A percentile compares a stretch with the other conserved stretches of the same genome.
Conservation (phyloP, 2,329 filamentous ascomycete species). For the Monilinia aucupariae region DNA sequence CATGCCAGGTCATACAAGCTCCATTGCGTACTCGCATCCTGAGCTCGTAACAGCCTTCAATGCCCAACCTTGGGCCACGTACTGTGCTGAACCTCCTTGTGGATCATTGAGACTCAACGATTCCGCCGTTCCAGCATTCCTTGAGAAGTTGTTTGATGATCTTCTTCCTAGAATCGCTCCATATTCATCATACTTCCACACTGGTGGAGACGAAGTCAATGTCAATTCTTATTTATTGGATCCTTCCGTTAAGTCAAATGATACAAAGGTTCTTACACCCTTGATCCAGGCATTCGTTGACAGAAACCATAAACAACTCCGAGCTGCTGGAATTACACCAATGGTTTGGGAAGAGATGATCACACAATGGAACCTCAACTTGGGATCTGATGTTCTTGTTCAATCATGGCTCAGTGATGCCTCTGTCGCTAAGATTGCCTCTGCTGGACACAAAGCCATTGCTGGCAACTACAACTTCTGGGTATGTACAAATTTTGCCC, state of each 20-base stretch:
- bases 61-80: slow-evolving; percentile 50
- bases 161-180: slow-evolving; percentile 65
- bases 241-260: slow-evolving; percentile 63
- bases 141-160: slow-evolving; percentile 69
- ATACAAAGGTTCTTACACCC: slow-evolving; percentile 59
- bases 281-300: slow-evolving; percentile 74
- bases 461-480: slow-evolving; percentile 73
- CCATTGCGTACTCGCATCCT: slow-evolving; percentile 60
- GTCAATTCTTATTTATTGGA: slow-evolving; percentile 69
- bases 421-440: slow-evolving; percentile 55
- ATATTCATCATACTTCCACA: slow-evolving; percentile 74
- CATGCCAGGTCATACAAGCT: slow-evolving; percentile 72
- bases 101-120: slow-evolving; percentile 73
- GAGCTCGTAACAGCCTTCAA: slow-evolving; percentile 65
- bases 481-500: slow-evolving; percentile 43
- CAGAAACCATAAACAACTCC: slow-evolving; percentile 60
- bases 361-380: slow-evolving; percentile 67
- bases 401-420: slow-evolving; percentile 68
- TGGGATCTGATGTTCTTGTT: slow-evolving; percentile 66
- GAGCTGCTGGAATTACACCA: slow-evolving; percentile 59
- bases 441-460: slow-evolving; percentile 63
- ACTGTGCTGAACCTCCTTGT: slow-evolving; percentile 59
- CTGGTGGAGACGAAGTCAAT: slow-evolving; percentile 84
- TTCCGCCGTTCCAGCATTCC: slow-evolving; percentile 61
- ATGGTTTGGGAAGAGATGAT: slow-evolving; percentile 89